Base-by-base conservation (phyloP, 2,329 filamentous ascomycete genomes). In the Diaporthe helianthi region DNA sequence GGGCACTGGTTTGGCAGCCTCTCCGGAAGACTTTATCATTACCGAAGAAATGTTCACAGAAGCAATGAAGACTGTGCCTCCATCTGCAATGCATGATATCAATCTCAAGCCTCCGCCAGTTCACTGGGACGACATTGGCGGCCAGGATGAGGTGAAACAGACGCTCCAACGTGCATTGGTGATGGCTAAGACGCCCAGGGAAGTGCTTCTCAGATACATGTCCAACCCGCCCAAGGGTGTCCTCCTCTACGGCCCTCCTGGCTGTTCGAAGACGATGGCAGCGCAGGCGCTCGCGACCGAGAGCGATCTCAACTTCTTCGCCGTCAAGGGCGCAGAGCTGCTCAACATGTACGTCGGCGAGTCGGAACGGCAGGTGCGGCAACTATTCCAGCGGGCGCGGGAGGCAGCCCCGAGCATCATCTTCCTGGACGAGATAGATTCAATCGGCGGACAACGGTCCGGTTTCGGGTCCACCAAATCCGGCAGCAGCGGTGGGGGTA, bases 321-420 rank as follows among this genome's bases (percentile, higher is more conserved):
- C 94, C 10, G 93, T 98, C 73, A 97, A 98, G 81, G 95, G 94
- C 31, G 93, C 93, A 44, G 95, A 98, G 80, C 87, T 98, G 15
- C 89, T 97, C 71, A 97, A 94, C 81, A 97, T 97, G 93, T 98
- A 98, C 79, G 94, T 98, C 22, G 95, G 95, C 71, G 95, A 98
- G 79, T 95, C 94, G 2, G 95, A 98, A 81, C 89, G 93, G 13
- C 90, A 92, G 9, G 87, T 98, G 51, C 89, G 95, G 46, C 92
- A 93, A 67, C 88, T 98, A 1, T 98, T 98, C 78, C 87, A 90
- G 65, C 92, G 94, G 74, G 95, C 95, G 1, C 87, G 92, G 51
- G 90, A 91, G n/a, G 94, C 94, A 10, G 90, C 90, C 64, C 95
- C 95, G 0, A 94, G 92, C 77, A 95, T 98, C 80, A 94, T 98